Evolutionary conservation across 2,329 filamentous ascomycete species (phyloP), one percentile per base, ranked within the genome.

Genomic region (Aspergillus glaucus): DNA sequence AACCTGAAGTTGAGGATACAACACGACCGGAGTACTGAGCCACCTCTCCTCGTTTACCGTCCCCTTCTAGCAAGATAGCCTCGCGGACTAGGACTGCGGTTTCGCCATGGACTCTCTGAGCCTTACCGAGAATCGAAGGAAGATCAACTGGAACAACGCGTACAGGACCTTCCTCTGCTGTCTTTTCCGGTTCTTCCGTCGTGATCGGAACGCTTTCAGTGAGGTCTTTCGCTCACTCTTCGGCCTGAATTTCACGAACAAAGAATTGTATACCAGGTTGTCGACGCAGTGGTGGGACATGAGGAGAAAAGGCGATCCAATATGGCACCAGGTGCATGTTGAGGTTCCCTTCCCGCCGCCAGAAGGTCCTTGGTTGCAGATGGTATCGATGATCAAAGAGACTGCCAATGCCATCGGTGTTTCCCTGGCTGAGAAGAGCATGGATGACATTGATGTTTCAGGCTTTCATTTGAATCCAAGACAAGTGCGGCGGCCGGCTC

Each of bases 261-360:
- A 28, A 10, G 21, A 26, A 17, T 14, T 22, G 1, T 15, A 9
- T 3, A 24, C 4, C 0, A 53, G 47, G 0, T 21, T 68, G 0
- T 6, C 50, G 2, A n/a, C 54, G 0, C 65, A 67, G 28, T 63
- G 58, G 56, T 6, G 8, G 4, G 53, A 55, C 12, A 50, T 70
- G 46, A 47, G 44, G 10, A 14, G 46, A 2, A 24, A 44, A 1
- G 44, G 53, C 0, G 42, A 63, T 26, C 26, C 41, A 1, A 50
- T 64, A 0, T 70, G 59, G 60, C 30, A 45, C 0, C 43, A 55
- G 21, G 61, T 67, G 0, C 58, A 66, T 6, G 26, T 51, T 0
- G 46, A 50, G 1, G 57, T 58, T 0, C 46, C 50, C 2, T 65
- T 62, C 26, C 41, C 41, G 2, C 52, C 22, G 3, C 46, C 26